These are phyloP conservation scores for Somion occarium DNA, from an alignment of 1,284 basidiomycete genomes.

Conservation along the genomic window DNA sequence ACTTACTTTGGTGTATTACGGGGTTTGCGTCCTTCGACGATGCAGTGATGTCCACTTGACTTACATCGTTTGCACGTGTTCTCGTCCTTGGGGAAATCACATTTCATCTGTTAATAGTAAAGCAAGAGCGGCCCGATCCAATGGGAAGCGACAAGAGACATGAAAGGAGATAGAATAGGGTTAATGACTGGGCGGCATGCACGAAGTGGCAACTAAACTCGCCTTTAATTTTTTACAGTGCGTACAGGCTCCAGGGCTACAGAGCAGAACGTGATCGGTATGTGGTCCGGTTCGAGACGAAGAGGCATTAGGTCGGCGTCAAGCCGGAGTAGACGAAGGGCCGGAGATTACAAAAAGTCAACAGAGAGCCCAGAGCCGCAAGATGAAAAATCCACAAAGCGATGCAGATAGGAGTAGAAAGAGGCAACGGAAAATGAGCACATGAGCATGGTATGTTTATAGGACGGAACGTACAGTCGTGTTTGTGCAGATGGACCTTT, in stretches of 20 bases:
- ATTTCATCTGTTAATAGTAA: conserved; percentile 60
- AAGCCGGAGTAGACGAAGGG: not conserved
- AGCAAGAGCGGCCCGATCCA: not conserved
- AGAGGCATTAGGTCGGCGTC: not conserved
- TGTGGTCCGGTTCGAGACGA: not conserved
- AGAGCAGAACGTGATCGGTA: conserved; percentile 6
- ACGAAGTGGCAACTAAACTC: conserved; percentile 23
- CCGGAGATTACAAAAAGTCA: not conserved
- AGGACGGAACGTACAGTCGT: conserved; percentile 13
- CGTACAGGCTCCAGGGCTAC: conserved; percentile 72
- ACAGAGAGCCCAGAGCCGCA: not conserved
- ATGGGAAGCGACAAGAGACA: not conserved
- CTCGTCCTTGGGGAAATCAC: conserved; percentile 63
- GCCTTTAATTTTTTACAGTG: conserved; percentile 84
- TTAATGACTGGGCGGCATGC: conserved; percentile 8
- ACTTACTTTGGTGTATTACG: conserved; percentile 75
- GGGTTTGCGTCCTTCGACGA: conserved; percentile 76
- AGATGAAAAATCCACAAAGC: not conserved
- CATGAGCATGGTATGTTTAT: not conserved
- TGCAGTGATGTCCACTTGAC: conserved; percentile 62
- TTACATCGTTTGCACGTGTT: conserved; percentile 72
- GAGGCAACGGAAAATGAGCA: not conserved
- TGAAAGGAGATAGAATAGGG: not conserved
- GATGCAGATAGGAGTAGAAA: not conserved
- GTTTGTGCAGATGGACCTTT: conserved; percentile 12